Conservation (phyloP, 1,284 basidiomycete species). For the Cutaneotrichosporon sp. region DNA sequence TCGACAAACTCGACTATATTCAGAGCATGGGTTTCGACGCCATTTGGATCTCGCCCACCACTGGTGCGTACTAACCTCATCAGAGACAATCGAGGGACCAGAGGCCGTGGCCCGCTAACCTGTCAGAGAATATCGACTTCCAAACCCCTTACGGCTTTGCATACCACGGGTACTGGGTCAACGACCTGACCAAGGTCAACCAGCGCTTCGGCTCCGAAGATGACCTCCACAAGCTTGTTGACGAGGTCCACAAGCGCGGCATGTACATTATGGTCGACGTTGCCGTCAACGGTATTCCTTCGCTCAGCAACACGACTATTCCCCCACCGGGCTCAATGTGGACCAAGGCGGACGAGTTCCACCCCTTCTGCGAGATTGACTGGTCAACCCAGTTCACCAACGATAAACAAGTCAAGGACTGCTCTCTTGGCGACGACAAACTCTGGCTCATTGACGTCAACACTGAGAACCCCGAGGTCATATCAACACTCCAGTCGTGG, state of each 20-base stretch:
- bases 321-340: conserved; percentile 37
- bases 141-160: conserved; percentile 60
- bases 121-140: conserved; percentile 64
- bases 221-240: conserved; percentile 66
- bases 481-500: conserved; percentile 62
- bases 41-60: conserved; percentile 56
- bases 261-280: conserved; percentile 81
- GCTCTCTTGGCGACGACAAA: conserved; percentile 70
- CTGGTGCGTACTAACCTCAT: conserved; percentile 24
- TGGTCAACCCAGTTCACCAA: conserved; percentile 56
- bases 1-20: conserved; percentile 72
- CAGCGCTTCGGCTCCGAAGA: conserved; percentile 65
- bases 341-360: conserved; percentile 56
- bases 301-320: conserved; percentile 40
- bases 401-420: conserved; percentile 64
- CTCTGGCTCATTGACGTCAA: conserved; percentile 70
- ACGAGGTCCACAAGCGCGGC: conserved; percentile 64
- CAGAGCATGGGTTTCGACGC: conserved; percentile 74
- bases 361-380: conserved; percentile 65
- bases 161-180: conserved; percentile 55
- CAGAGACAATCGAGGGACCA: not conserved
- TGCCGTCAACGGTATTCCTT: conserved; percentile 71
- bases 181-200: conserved; percentile 66
- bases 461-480: conserved; percentile 64
- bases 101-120: not conserved